These are phyloP conservation scores for Cercospora zeae-maydis DNA, from an alignment of 2,329 filamentous ascomycete species.

Conservation along the genomic window DNA sequence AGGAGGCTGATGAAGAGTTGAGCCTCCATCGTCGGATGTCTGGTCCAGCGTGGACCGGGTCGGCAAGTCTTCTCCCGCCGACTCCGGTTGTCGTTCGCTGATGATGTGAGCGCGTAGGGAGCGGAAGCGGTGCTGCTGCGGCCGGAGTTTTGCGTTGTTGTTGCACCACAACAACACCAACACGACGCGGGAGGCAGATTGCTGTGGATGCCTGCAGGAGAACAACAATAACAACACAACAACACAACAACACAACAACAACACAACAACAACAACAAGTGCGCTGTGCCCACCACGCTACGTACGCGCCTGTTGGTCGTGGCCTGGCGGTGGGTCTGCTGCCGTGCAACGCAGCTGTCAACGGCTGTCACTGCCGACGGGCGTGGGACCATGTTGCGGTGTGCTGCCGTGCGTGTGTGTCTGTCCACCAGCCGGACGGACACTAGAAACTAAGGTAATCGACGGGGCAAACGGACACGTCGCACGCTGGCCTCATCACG, in stretches of 20 bases:
- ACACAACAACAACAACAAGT: background rate
- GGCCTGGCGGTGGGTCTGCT: background rate
- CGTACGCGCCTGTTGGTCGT: background rate
- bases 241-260: no score
- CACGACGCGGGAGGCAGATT: background rate
- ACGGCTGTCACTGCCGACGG: slow-evolving; percentile 6
- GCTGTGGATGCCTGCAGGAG: background rate
- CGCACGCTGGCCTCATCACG: background rate
- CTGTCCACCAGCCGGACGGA: no score
- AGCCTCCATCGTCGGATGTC: background rate
- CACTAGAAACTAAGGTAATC: background rate
- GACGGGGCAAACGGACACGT: background rate
- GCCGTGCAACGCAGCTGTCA: slow-evolving; percentile 8
- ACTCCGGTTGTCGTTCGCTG: background rate
- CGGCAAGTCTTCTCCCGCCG: background rate
- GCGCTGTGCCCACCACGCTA: background rate
- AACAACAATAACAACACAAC: no score
- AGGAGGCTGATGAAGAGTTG: background rate
- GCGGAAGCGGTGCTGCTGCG: background rate
- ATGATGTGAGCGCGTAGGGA: no score
- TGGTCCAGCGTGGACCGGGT: background rate
- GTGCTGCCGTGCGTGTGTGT: slow-evolving; percentile 4
- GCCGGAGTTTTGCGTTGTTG: background rate
- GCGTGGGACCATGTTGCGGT: slow-evolving; percentile 2
- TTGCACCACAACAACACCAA: background rate